These are phyloP conservation scores for Russula lepida DNA, from an alignment of 768 basidiomycete species.

Conservation along the genomic window DNA sequence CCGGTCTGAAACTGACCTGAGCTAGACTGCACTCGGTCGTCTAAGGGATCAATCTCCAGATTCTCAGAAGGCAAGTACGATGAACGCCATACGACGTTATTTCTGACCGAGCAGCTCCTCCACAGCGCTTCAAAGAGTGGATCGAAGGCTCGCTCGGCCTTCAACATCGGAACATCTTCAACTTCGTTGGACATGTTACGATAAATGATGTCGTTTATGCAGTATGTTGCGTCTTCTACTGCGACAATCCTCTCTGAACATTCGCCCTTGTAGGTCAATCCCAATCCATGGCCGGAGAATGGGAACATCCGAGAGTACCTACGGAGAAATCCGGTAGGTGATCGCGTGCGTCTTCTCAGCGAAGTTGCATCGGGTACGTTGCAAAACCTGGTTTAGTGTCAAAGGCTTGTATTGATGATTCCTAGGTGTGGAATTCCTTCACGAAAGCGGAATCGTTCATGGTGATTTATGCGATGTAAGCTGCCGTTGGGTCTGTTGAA, in stretches of 20 bases:
- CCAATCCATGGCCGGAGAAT: constrained; percentile 40
- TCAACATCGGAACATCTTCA: constrained; percentile 34
- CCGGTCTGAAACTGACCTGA: background rate
- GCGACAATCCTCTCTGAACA: background rate
- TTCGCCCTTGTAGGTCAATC: constrained; percentile 31
- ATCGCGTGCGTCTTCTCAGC: constrained; percentile 32
- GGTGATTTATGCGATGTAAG: constrained; percentile 24
- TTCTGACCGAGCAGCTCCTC: background rate
- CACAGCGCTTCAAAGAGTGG: constrained; percentile 36
- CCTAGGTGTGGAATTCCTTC: constrained; percentile 11
- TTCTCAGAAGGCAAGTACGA: constrained; percentile 7
- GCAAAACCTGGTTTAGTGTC: background rate
- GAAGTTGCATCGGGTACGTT: constrained; percentile 33
- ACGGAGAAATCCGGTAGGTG: constrained; percentile 26
- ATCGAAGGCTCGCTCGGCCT: constrained; percentile 37
- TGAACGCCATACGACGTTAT: background rate
- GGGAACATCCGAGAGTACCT: constrained; percentile 34
- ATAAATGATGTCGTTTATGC: constrained; percentile 24
- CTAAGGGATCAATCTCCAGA: constrained; percentile 2
- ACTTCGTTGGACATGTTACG: constrained; percentile 32
- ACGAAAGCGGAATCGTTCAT: constrained; percentile 19
- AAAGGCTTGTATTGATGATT: constrained; percentile 2
- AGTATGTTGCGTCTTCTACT: background rate
- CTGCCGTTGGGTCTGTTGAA: background rate
- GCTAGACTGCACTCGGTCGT: constrained; percentile 9